These are phyloP conservation scores for Eustoma russellianum DNA, from an alignment of 257 asterid genomes.

Conservation along the genomic window DNA sequence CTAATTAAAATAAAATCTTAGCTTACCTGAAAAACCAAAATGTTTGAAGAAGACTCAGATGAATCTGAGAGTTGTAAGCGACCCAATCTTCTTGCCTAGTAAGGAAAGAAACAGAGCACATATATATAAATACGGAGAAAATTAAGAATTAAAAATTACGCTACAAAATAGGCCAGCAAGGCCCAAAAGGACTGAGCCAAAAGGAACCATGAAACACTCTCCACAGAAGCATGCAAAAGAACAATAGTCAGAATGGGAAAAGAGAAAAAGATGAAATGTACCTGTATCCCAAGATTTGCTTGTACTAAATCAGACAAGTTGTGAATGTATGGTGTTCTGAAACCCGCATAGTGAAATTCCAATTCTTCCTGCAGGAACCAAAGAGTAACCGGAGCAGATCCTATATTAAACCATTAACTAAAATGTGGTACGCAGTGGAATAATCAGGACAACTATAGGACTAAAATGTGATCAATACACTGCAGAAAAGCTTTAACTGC, in stretches of 20 bases:
- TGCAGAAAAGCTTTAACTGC: not conserved
- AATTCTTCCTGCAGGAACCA: slow-evolving; percentile 48
- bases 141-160: not conserved
- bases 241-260: not conserved
- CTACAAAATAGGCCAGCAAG: slow-evolving; percentile 9
- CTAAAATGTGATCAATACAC: too few species aligned
- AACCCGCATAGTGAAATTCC: slow-evolving; percentile 79
- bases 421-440: too few species aligned
- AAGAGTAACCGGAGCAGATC: too few species aligned
- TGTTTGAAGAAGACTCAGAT: slow-evolving; percentile 59
- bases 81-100: slow-evolving; percentile 58
- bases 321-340: slow-evolving; percentile 69
- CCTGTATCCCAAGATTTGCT: slow-evolving; percentile 70
- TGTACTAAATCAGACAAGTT: slow-evolving; percentile 93
- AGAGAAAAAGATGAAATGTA: slow-evolving; percentile 8
- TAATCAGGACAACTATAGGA: too few species aligned
- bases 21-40: slow-evolving; percentile 87
- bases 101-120: slow-evolving; percentile 5
- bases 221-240: not conserved
- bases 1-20: not conserved
- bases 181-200: not conserved
- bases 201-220: not conserved
- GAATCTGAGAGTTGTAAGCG: slow-evolving; percentile 85
- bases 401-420: too few species aligned
- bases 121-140: not conserved